Base-by-base conservation (phyloP, 2,329 filamentous ascomycete species). In the Venturia aucupariae region DNA sequence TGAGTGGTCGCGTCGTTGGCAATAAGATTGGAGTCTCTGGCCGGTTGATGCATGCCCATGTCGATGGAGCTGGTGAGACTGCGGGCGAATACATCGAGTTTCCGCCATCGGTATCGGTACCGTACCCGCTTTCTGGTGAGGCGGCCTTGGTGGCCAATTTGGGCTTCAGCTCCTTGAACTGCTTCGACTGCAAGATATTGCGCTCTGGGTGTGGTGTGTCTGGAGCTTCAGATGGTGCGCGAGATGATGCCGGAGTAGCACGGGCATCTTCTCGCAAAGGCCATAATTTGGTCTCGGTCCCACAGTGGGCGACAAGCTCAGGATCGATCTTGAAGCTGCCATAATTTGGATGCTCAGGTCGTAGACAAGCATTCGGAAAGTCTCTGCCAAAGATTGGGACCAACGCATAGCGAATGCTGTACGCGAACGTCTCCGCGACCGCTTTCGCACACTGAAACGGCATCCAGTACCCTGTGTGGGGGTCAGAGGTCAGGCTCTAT, bases 391-490 rank as follows among this genome's bases (percentile, higher is more conserved):
- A 99, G 66, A 99, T 81, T 5, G 94, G 94, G 10, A 94, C 94
- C 64, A 99, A 78, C 0, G 90, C 92, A 65, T 87, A 87, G 17
- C 93, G 87, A 67, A 99, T 95, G 42, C 84, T 79, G 73, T 87
- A 86, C 77, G 93, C 97, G 74, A 97, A 97, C 0, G 90, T 97
- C 4, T 90, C 84, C 71, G 92, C 95, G 62, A 99, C 80, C 13
- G 91, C 92, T 75, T 84, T 89, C 59, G 94, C 94, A 69, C 92
- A 95, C 46, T 85, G 79, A 71, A 87, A 97, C 2, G 93, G 93
- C 84, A 97, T 91, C 94, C 94, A 99, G 76, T 97, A 99, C 41
- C 94, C 92, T 96, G 46, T n/a, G 66, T 41, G 64, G 61, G 63
- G 63, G 46, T 69, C 64, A 68, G 64, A n/a, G 65, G 39, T 7